Conservation (phyloP, 106 monocot species). For the Phalaenopsis equestris region DNA sequence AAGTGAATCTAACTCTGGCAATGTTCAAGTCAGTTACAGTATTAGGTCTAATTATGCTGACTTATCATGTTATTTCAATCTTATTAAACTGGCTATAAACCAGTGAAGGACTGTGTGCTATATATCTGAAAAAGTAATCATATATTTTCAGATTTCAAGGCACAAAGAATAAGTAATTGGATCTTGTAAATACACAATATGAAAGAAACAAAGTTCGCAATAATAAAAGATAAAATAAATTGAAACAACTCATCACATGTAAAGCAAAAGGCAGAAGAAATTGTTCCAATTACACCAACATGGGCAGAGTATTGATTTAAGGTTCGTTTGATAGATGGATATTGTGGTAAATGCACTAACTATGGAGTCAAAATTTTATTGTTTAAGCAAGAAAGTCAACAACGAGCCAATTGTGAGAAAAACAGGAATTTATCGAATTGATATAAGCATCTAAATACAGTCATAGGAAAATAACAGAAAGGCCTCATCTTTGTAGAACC, state of each 20-base stretch:
- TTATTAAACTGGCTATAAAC: background rate
- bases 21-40: background rate
- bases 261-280: background rate
- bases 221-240: background rate
- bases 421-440: background rate
- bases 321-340: background rate
- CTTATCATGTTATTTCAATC: background rate
- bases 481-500: background rate
- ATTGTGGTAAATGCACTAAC: background rate
- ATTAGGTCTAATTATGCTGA: background rate
- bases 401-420: background rate
- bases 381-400: background rate
- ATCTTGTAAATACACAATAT: background rate
- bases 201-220: background rate
- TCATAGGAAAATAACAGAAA: background rate
- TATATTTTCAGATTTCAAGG: background rate
- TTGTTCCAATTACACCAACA: background rate
- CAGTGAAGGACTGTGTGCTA: background rate
- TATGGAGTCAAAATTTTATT: background rate
- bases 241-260: background rate
- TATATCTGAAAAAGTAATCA: background rate
- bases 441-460: constrained; percentile 3
- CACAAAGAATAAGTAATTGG: background rate
- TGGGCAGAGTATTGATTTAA: background rate
- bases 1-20: background rate